Evolutionary conservation across 352 stramenopile species (phyloP).

Genomic region (Phytopythium ostracodes): DNA sequence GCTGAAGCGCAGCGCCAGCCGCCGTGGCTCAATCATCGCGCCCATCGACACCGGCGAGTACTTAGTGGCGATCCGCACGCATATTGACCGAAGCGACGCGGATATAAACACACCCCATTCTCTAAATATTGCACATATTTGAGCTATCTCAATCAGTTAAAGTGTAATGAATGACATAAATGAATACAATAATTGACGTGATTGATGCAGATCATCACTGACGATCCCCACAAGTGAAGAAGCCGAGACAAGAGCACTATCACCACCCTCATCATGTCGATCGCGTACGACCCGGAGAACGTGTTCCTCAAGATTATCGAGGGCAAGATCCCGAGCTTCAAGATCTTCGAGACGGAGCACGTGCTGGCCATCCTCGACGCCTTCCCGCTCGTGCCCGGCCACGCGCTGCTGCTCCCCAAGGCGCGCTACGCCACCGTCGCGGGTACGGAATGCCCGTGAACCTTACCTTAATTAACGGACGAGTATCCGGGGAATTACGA

Average conservation of each 20-base stretch:
- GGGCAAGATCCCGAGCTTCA: slow-evolving; percentile 67
- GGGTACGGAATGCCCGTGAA: slow-evolving; percentile 27
- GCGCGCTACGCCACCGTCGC: slow-evolving; percentile 61
- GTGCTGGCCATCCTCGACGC: slow-evolving; percentile 81
- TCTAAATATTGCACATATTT: too few relatives aligned
- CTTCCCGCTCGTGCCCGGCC: slow-evolving; percentile 61
- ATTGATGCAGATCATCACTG: too few relatives aligned
- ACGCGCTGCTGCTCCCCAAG: slow-evolving; percentile 77
- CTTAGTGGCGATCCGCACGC: too few relatives aligned
- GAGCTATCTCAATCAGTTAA: too few relatives aligned
- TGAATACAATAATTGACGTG: too few relatives aligned
- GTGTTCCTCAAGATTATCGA: slow-evolving; percentile 84
- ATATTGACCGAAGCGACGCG: too few relatives aligned
- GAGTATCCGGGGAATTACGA: too few relatives aligned
- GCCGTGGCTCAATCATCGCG: slow-evolving; percentile 34
- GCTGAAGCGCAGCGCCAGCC: slow-evolving; percentile 50
- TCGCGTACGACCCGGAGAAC: slow-evolving; percentile 70
- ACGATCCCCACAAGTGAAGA: not conserved
- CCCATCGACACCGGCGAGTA: slow-evolving; percentile 8
- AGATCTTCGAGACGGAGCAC: slow-evolving; percentile 86
- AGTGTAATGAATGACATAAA: too few relatives aligned
- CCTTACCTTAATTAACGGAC: too few relatives aligned
- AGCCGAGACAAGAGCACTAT: not conserved
- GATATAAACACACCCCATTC: too few relatives aligned
- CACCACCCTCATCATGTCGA: slow-evolving; percentile 22